These are phyloP conservation scores for Aspergillus ellipticus DNA, from an alignment of 495 filamentous ascomycete species.

Conservation along the genomic window DNA sequence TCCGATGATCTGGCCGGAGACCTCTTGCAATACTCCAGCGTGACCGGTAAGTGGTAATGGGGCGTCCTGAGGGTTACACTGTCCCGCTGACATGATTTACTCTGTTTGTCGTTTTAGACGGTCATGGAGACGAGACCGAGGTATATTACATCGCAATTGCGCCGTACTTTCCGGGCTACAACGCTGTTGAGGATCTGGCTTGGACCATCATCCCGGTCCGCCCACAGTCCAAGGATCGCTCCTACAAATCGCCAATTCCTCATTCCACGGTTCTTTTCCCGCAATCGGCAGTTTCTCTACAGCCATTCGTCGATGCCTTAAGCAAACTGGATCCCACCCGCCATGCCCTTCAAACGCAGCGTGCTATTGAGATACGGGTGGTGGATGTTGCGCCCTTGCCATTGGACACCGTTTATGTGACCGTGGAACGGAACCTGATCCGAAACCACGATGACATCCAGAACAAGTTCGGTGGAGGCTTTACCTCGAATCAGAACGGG, in stretches of 20 bases:
- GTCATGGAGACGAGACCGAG: slow-evolving; percentile 23
- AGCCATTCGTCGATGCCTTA: slow-evolving; percentile 64
- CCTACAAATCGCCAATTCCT: slow-evolving; percentile 68
- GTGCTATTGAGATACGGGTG: slow-evolving; percentile 74
- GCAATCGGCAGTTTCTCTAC: slow-evolving; percentile 71
- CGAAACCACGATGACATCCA: slow-evolving; percentile 59
- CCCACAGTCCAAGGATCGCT: slow-evolving; percentile 63
- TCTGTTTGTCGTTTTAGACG: neutral
- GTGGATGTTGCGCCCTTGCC: slow-evolving; percentile 75
- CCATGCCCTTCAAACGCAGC: slow-evolving; percentile 51
- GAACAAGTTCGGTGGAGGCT: slow-evolving; percentile 60
- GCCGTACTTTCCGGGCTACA: slow-evolving; percentile 65
- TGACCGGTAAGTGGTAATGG: slow-evolving; percentile 28
- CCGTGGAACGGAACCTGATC: slow-evolving; percentile 71
- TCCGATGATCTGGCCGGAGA: slow-evolving; percentile 82
- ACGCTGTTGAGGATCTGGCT: slow-evolving; percentile 55
- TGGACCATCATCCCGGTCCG: slow-evolving; percentile 87
- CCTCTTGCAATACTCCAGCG: slow-evolving; percentile 62
- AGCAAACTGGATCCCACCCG: slow-evolving; percentile 55
- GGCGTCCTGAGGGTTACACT: neutral
- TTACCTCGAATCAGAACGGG: slow-evolving; percentile 32
- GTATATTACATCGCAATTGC: slow-evolving; percentile 72
- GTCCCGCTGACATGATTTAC: neutral
- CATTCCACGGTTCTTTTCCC: slow-evolving; percentile 80
- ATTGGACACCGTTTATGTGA: slow-evolving; percentile 81